Evolutionary conservation across 352 stramenopile species (phyloP).

Genomic region (Achlya hypogyna): DNA sequence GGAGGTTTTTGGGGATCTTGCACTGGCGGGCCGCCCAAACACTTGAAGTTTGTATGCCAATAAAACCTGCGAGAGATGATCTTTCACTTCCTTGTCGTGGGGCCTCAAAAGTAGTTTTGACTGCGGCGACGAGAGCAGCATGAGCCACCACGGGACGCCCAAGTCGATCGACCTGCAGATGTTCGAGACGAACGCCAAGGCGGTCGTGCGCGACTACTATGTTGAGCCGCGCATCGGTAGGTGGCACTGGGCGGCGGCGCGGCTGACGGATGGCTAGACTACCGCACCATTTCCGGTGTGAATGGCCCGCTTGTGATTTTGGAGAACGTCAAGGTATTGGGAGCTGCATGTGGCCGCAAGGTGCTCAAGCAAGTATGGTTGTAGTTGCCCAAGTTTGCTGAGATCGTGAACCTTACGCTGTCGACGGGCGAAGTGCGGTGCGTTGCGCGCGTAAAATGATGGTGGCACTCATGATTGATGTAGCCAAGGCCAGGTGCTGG

Average conservation of each 20-base stretch:
- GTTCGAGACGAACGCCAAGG: constrained; percentile 66
- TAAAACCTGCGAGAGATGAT: constrained; percentile 9
- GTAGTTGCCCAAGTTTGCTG: constrained; percentile 93
- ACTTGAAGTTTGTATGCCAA: neutral
- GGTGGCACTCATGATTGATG: constrained; percentile 36
- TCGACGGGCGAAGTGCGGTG: constrained; percentile 92
- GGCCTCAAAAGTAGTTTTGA: constrained; percentile 9
- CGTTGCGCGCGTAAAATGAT: constrained; percentile 13
- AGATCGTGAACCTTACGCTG: constrained; percentile 98
- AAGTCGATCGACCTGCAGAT: constrained; percentile 28
- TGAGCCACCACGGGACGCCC: constrained; percentile 3
- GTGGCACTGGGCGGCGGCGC: neutral
- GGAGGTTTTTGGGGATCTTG: neutral
- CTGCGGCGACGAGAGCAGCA: neutral
- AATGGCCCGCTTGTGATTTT: constrained; percentile 98
- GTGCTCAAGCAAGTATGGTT: neutral
- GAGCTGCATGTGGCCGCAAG: neutral
- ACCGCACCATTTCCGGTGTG: constrained; percentile 97
- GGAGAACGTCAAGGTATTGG: constrained; percentile 96
- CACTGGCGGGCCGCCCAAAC: neutral
- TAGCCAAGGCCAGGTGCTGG: constrained; percentile 85
- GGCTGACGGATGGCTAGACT: constrained; percentile 44
- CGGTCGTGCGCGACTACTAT: constrained; percentile 80
- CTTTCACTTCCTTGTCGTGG: constrained; percentile 1
- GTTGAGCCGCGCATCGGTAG: constrained; percentile 75